phyloP scores from a whole-genome alignment of 2,329 filamentous ascomycete genomes.

The Eurotiales sp. region DNA sequence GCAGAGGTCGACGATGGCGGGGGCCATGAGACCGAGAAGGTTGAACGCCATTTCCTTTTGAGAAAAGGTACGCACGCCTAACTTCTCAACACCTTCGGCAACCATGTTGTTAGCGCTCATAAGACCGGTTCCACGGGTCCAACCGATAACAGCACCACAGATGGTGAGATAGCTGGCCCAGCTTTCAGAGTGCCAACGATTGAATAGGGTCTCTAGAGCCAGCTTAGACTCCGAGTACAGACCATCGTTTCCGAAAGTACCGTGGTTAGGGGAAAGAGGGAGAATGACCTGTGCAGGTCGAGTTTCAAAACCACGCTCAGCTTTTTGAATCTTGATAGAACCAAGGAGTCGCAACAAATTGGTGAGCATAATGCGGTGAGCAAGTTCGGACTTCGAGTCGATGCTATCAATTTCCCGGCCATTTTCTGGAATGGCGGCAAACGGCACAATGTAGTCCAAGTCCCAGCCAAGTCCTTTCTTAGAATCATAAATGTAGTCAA shows the following conservation, averaged over 20 bases:
- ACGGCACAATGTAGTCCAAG: conserved; percentile 91
- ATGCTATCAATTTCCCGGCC: conserved; percentile 95
- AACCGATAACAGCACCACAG: conserved; percentile 96
- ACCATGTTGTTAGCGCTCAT: conserved; percentile 99
- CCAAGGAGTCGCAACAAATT: conserved; percentile 91
- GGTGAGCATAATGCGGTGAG: conserved; percentile 98
- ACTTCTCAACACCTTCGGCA: conserved; percentile 92
- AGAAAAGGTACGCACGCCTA: conserved; percentile 96
- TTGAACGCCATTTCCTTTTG: conserved; percentile 99
- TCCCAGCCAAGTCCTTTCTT: conserved; percentile 99
- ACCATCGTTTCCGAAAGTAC: conserved; percentile 96
- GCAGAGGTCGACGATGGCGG: conserved; percentile 89
- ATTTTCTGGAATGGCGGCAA: conserved; percentile 96
- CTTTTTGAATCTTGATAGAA: conserved; percentile 85
- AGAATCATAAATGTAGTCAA: conserved; percentile 93
- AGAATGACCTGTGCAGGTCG: conserved; percentile 95
- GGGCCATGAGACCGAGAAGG: conserved; percentile 90
- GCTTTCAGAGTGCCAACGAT: conserved; percentile 95
- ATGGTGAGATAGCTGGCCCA: conserved; percentile 98
- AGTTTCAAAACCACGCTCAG: conserved; percentile 82
- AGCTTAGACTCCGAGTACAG: conserved; percentile 98
- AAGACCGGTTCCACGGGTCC: conserved; percentile 96
- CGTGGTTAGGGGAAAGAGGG: conserved; percentile 94
- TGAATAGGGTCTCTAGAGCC: conserved; percentile 94
- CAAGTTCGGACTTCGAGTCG: conserved; percentile 95